Conservation (phyloP, 768 basidiomycete species). For the Leccinum obscurum region DNA sequence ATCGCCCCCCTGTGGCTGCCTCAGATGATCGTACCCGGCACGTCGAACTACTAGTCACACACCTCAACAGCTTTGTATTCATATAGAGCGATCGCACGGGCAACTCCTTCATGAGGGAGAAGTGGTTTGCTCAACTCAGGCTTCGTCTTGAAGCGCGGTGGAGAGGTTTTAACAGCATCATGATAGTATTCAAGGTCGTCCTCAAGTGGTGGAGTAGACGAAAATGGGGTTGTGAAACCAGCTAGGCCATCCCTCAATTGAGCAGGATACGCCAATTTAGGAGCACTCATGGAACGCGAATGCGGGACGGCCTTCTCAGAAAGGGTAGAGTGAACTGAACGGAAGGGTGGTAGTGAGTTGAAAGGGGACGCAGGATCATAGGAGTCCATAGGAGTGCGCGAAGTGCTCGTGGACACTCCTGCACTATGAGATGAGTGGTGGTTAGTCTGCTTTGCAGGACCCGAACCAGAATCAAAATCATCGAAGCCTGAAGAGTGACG, state of each 20-base stretch:
- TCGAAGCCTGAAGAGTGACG: slow-evolving; percentile 33
- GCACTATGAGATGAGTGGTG: slow-evolving; percentile 23
- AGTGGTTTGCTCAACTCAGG: slow-evolving; percentile 51
- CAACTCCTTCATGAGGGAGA: slow-evolving; percentile 58
- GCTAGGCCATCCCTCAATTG: slow-evolving; percentile 2
- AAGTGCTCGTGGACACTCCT: slow-evolving; percentile 8
- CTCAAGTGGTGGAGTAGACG: slow-evolving; percentile 22
- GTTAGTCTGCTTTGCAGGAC: slow-evolving; percentile 30
- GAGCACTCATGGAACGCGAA: slow-evolving; percentile 37
- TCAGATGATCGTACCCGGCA: slow-evolving; percentile 4
- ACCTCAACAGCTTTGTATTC: slow-evolving; percentile 76
- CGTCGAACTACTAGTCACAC: slow-evolving; percentile 13
- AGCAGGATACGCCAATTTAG: slow-evolving; percentile 22
- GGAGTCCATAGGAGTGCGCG: slow-evolving; percentile 22
- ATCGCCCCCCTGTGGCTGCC: slow-evolving; percentile 59
- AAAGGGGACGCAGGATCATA: slow-evolving; percentile 38
- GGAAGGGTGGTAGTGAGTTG: slow-evolving; percentile 37
- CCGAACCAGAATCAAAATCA: slow-evolving; percentile 49
- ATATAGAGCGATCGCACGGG: slow-evolving; percentile 72
- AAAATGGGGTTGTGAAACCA: slow-evolving; percentile 32
- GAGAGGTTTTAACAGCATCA: slow-evolving; percentile 13
- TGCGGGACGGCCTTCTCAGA: slow-evolving; percentile 33
- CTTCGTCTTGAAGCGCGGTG: slow-evolving; percentile 46
- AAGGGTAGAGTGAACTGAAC: slow-evolving; percentile 31
- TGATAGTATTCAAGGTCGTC: slow-evolving; percentile 17